These are phyloP conservation scores for Cyberlindnera lachancei DNA, from an alignment of 805 yeast species.

Conservation along the genomic window DNA sequence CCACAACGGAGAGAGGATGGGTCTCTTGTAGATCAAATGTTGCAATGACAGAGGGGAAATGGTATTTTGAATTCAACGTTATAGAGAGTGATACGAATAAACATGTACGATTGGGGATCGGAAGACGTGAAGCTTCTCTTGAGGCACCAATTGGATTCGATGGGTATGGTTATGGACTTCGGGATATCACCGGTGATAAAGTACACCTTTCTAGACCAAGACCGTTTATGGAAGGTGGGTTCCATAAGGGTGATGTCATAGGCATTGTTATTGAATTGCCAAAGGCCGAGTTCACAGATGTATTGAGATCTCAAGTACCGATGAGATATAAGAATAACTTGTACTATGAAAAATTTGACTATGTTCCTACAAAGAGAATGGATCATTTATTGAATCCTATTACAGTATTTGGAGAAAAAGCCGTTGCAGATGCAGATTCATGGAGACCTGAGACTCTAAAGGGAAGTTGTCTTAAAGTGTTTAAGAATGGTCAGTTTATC, in stretches of 20 bases:
- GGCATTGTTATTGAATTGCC: constrained; percentile 78
- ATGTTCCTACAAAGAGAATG: constrained; percentile 59
- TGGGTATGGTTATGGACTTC: constrained; percentile 85
- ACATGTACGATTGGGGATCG: constrained; percentile 79
- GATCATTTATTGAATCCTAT: constrained; percentile 69
- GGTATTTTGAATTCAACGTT: constrained; percentile 73
- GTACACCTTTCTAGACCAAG: constrained; percentile 68
- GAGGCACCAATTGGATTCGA: constrained; percentile 97
- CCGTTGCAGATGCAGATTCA: constrained; percentile 42
- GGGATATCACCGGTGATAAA: constrained; percentile 71
- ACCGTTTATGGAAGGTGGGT: constrained; percentile 46
- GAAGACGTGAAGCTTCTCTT: constrained; percentile 76
- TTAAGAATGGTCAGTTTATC: constrained; percentile 63
- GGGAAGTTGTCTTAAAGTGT: constrained; percentile 59
- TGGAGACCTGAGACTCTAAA: constrained; percentile 42
- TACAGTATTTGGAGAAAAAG: constrained; percentile 61
- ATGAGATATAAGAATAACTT: constrained; percentile 70
- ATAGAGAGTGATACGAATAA: constrained; percentile 27
- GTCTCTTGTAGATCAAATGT: constrained; percentile 68
- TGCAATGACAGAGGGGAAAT: constrained; percentile 68
- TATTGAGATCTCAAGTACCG: constrained; percentile 79
- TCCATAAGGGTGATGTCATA: constrained; percentile 70
- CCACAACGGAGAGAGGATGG: constrained; percentile 70
- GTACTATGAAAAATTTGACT: constrained; percentile 82
- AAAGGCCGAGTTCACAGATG: constrained; percentile 34